Evolutionary conservation across 179 eudicot genomes (phyloP).

Genomic region (Camellia oleifera): DNA sequence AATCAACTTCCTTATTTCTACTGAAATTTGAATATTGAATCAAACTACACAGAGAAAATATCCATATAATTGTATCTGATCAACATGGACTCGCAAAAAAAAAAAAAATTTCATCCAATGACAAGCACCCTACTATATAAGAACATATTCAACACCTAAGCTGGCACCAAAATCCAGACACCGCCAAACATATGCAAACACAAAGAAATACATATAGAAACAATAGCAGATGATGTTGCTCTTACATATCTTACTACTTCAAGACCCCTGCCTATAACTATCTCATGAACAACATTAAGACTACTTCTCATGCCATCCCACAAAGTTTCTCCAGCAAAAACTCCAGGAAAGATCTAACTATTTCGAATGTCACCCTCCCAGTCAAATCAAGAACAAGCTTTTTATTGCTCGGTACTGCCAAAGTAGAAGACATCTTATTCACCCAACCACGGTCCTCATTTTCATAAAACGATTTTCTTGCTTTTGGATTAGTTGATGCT

Average conservation of each 20-base stretch:
- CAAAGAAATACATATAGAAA: conserved; percentile 59
- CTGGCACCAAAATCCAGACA: conserved; percentile 52
- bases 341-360: conserved; percentile 62
- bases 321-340: conserved; percentile 51
- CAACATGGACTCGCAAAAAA: neutral
- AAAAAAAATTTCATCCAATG: no score
- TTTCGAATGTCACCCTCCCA: conserved; percentile 72
- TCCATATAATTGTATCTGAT: neutral
- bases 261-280: conserved; percentile 41
- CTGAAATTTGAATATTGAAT: neutral
- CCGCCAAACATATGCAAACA: conserved; percentile 68
- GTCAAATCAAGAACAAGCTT: conserved; percentile 73
- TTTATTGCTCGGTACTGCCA: conserved; percentile 69
- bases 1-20: neutral
- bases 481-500: neutral
- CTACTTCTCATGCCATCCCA: conserved; percentile 40
- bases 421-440: conserved; percentile 56
- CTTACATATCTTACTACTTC: conserved; percentile 46
- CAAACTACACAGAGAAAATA: neutral
- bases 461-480: conserved; percentile 19
- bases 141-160: conserved; percentile 20
- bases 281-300: conserved; percentile 39
- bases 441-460: conserved; percentile 37
- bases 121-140: neutral
- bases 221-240: conserved; percentile 47